Percentiles rank a stretch among this genome's conserved stretches.
phyloP scores from a whole-genome alignment of 225 moss, liverwort and hornwort species.

The Neckera pumila region DNA sequence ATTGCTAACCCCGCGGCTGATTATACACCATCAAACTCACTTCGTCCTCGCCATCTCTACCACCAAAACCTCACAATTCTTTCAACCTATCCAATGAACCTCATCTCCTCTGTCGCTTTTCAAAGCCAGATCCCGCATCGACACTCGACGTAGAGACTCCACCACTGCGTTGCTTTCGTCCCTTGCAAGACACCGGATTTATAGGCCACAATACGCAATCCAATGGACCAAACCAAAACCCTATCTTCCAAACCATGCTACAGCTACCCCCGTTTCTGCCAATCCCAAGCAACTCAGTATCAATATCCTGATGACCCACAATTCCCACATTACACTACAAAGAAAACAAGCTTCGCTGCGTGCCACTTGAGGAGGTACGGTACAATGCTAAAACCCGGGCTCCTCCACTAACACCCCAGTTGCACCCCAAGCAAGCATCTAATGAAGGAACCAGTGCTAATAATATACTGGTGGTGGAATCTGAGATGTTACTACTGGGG shows the following conservation, averaged over 20 bases:
- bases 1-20: background rate
- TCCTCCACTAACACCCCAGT: background rate
- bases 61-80: background rate
- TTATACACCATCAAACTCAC: background rate
- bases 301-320: too few species aligned
- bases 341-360: background rate
- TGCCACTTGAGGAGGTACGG: background rate
- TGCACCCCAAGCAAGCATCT: background rate
- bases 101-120: background rate
- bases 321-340: background rate
- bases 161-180: background rate
- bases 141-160: slow-evolving; percentile 16
- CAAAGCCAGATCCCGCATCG: background rate
- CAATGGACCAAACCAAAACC: background rate
- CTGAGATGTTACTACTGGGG: background rate
- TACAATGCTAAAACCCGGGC: background rate
- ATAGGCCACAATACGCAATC: background rate
- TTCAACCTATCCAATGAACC: background rate
- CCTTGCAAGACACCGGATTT: background rate
- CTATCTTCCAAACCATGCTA: background rate
- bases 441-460: too few species aligned
- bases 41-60: background rate
- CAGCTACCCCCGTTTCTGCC: background rate
- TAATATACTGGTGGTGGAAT: background rate
- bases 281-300: background rate